Percentiles rank a stretch among this genome's conserved stretches.
Conservation (phyloP, 2,329 filamentous ascomycete genomes). For the Pseudogymnoascus sp. region DNA sequence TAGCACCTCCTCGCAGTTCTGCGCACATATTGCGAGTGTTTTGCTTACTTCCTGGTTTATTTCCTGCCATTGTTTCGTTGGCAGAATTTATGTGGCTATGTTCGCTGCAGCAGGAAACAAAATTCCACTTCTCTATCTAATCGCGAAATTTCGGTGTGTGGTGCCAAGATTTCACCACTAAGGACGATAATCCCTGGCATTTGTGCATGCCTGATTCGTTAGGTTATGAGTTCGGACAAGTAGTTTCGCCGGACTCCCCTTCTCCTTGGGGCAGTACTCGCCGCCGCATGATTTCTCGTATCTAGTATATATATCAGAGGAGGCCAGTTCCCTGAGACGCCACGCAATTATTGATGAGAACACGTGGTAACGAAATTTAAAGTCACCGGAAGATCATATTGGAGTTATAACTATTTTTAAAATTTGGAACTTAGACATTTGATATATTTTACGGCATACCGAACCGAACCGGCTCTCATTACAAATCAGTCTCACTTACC, state of each 20-base stretch:
- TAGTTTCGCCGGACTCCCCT: conserved; percentile 1
- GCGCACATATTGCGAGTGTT: not conserved
- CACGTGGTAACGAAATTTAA: conserved; percentile 1
- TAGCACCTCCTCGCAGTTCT: not conserved
- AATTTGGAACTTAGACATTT: not conserved
- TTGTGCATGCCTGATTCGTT: not conserved
- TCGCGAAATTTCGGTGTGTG: conserved; percentile 10
- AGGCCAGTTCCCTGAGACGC: not conserved
- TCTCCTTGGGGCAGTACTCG: not conserved
- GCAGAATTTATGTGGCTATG: conserved; percentile 10
- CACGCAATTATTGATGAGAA: not conserved
- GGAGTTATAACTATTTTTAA: not conserved
- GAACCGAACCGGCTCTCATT: not conserved
- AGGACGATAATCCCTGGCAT: not conserved
- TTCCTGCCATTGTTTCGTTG: conserved; percentile 25
- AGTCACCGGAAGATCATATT: not conserved
- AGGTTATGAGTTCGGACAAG: not conserved
- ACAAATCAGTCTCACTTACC: not conserved
- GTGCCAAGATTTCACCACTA: conserved; percentile 8
- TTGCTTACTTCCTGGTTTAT: conserved; percentile 28
- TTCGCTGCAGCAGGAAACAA: conserved; percentile 1
- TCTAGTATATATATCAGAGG: not conserved
- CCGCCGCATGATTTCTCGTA: not conserved
- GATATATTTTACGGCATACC: not conserved
- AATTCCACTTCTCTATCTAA: conserved; percentile 10